Evolutionary conservation across 2,329 filamentous ascomycete genomes (phyloP).

Genomic region (Chaetomium olivaceum): DNA sequence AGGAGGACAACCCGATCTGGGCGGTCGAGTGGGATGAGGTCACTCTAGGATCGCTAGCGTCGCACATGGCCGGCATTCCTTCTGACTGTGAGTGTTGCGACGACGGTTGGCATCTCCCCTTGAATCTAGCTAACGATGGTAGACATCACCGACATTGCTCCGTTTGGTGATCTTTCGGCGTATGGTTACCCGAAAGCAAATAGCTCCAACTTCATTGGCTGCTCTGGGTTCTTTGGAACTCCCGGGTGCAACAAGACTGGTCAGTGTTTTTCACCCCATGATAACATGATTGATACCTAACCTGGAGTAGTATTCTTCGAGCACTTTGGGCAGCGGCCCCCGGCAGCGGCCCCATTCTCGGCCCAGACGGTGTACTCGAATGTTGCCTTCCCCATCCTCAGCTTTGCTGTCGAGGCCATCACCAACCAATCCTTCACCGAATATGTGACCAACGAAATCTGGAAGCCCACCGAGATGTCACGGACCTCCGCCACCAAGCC

Average conservation of each 20-base stretch:
- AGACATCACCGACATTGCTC: conserved; percentile 23
- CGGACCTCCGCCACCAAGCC: conserved; percentile 43
- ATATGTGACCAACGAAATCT: conserved; percentile 44
- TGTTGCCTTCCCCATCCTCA: conserved; percentile 47
- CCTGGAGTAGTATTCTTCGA: conserved; percentile 31
- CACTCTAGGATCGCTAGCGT: conserved; percentile 47
- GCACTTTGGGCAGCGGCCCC: conserved; percentile 38
- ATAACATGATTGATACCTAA: too few species aligned
- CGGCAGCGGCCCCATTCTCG: conserved; percentile 45
- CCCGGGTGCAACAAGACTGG: conserved; percentile 36
- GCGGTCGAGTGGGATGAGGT: conserved; percentile 49
- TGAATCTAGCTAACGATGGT: neutral
- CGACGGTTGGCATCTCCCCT: neutral
- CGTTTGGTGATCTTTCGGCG: conserved; percentile 13
- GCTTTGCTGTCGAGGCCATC: conserved; percentile 47
- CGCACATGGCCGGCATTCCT: conserved; percentile 48
- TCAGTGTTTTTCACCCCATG: too few species aligned
- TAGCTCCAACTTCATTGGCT: conserved; percentile 35
- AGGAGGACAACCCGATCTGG: conserved; percentile 35
- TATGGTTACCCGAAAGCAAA: conserved; percentile 25
- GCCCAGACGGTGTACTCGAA: conserved; percentile 53
- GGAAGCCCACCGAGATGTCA: conserved; percentile 45
- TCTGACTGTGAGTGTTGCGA: conserved; percentile 39
- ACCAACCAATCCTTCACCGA: conserved; percentile 44
- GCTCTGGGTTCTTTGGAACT: conserved; percentile 41